Conservation (phyloP, 139 green algal species). For the Chlamydomonas urium region DNA sequence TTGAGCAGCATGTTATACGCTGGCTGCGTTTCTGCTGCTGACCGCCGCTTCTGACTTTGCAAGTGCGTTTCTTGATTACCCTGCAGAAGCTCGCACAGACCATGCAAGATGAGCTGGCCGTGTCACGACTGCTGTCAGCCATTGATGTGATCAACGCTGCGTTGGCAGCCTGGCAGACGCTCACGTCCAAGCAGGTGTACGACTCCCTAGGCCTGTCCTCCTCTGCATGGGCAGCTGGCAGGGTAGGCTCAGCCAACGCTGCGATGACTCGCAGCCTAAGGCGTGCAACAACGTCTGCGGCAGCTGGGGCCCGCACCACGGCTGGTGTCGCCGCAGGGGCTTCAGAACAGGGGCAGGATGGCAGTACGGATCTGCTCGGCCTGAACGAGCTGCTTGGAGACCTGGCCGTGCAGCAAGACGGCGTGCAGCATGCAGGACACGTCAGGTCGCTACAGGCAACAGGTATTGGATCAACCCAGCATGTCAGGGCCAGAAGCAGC, state of each 20-base stretch:
- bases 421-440: too few species aligned
- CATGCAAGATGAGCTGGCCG: not conserved
- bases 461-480: too few species aligned
- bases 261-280: too few species aligned
- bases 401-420: too few species aligned
- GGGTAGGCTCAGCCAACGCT: too few species aligned
- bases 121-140: not conserved
- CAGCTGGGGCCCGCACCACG: not conserved
- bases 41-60: not conserved
- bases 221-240: too few species aligned
- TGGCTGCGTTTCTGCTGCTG: not conserved
- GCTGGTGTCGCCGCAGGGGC: not conserved
- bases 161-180: not conserved
- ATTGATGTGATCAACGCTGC: constrained; percentile 6
- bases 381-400: constrained; percentile 4
- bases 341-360: not conserved
- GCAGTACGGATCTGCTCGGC: constrained; percentile 1
- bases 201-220: not conserved
- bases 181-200: not conserved
- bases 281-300: too few species aligned
- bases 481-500: too few species aligned
- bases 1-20: too few species aligned
- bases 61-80: too few species aligned
- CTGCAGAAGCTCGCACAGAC: constrained; percentile 3
- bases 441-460: too few species aligned